Evolutionary conservation across 164 flowering plant genomes (phyloP), one percentile per base, ranked within the genome.

Genomic region (Tetrastigma voinierianum): DNA sequence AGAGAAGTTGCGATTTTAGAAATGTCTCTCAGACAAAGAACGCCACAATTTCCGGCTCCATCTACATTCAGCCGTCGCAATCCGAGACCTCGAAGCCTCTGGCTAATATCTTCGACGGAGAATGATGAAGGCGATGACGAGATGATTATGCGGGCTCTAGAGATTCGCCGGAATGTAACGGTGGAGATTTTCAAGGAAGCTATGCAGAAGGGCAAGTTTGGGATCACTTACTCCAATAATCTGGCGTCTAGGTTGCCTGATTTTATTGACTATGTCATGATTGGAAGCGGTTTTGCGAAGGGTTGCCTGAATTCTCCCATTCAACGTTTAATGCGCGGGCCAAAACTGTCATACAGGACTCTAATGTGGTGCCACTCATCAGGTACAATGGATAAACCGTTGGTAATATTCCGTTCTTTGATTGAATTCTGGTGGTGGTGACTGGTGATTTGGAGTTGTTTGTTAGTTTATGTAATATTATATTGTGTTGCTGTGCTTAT

Each of bases 231-330:
- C 67, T 70, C 86, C 6, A 75, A 77, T 16, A 91, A 89, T 84
- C 73, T 91, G 75, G 76, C 72, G 8, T 70, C 78, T 15, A 57
- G 57, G 40, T 46, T 89, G 66, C 71, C 78, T 7, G 88, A 71
- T 40, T 94, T 85, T 73, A 62, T 94, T 49, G 97, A 94, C 66
- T 75, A 70, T 64, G 77, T 94, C 13, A 87, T 94, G 92, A 81
- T 94, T 63, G 80, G n/a, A 86, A 62, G 95, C 97, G 60, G 96
- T 90, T 5, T 56, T 9, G 68, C 91, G 95, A 94, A 90, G 82
- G 62, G 17, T 43, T 64, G 53, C 87, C 87, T 10, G 87, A 88
- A 53, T 91, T 82, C 59, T 67, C 81, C 1, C 59, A 77, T 9
- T 75, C 79, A 2, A 77, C 90, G 10, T 94, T 83, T 63, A 84